These are phyloP conservation scores for Podospora bellae-mahoneyi DNA, from an alignment of 495 filamentous ascomycete species.

Conservation along the genomic window DNA sequence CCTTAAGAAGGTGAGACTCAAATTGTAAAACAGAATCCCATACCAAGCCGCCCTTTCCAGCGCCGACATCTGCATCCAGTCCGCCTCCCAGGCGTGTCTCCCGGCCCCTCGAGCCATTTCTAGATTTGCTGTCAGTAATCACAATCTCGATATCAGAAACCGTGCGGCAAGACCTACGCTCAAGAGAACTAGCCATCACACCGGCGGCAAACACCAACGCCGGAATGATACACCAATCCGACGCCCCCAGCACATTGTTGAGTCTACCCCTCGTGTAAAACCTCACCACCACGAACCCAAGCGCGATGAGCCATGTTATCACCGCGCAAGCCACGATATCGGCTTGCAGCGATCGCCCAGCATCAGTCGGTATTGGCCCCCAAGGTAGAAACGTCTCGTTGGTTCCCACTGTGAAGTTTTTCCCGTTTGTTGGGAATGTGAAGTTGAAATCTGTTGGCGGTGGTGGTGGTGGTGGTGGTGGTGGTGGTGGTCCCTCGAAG, in stretches of 20 bases:
- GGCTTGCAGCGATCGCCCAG: constrained; percentile 25
- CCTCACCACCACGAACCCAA: constrained; percentile 28
- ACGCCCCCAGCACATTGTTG: constrained; percentile 26
- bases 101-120: constrained; percentile 29
- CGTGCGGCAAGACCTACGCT: constrained; percentile 19
- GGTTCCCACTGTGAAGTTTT: background rate
- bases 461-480: too few relatives aligned
- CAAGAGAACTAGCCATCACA: constrained; percentile 27
- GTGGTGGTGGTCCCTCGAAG: background rate
- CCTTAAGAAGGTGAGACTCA: constrained; percentile 29
- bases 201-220: constrained; percentile 30
- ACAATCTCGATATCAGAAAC: too few relatives aligned
- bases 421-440: background rate
- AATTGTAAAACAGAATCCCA: constrained; percentile 31
- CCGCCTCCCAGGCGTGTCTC: constrained; percentile 26
- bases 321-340: constrained; percentile 31
- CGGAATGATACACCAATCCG: constrained; percentile 32
- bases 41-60: constrained; percentile 30
- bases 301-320: constrained; percentile 27
- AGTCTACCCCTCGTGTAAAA: constrained; percentile 33
- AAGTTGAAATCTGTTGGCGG: background rate
- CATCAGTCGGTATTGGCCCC: constrained; percentile 19
- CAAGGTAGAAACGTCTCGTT: constrained; percentile 5
- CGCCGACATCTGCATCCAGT: constrained; percentile 14
- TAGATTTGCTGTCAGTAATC: constrained; percentile 7